Conservation (phyloP, 306 rosid genomes). For the Dryas alaskensis region DNA sequence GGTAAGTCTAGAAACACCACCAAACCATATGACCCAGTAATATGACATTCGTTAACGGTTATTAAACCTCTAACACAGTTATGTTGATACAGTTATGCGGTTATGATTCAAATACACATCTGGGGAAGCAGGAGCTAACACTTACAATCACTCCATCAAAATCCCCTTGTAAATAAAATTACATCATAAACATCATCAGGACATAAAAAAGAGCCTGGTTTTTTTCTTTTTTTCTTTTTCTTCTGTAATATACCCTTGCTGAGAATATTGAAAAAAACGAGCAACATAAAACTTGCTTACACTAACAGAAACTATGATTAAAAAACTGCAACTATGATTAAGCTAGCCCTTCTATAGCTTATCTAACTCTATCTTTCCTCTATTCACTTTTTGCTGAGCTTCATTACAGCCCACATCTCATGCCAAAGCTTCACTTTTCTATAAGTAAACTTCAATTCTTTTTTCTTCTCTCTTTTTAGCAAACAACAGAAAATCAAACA, state of each 20-base stretch:
- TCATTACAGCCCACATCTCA: slow-evolving; percentile 17
- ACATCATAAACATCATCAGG: slow-evolving; percentile 46
- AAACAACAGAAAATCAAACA: slow-evolving; percentile 31
- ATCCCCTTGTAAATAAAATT: slow-evolving; percentile 26
- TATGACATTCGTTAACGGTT: neutral
- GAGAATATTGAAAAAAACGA: slow-evolving; percentile 26
- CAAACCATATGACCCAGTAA: too few species aligned
- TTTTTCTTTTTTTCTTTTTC: neutral
- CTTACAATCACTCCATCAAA: slow-evolving; percentile 25
- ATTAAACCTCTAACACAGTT: neutral
- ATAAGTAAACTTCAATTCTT: slow-evolving; percentile 17
- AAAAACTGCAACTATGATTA: slow-evolving; percentile 18
- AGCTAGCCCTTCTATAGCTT: slow-evolving; percentile 41
- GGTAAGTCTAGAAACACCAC: too few species aligned
- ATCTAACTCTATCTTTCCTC: slow-evolving; percentile 33
- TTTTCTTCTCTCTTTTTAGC: slow-evolving; percentile 9
- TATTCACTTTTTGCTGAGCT: slow-evolving; percentile 30
- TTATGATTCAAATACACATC: slow-evolving; percentile 13
- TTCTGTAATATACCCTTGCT: slow-evolving; percentile 32
- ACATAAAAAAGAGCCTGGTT: slow-evolving; percentile 58
- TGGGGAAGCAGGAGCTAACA: slow-evolving; percentile 22
- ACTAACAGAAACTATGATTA: slow-evolving; percentile 29
- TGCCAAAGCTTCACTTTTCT: slow-evolving; percentile 29
- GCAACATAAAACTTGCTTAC: slow-evolving; percentile 30
- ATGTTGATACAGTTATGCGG: neutral